These are phyloP conservation scores for Talaromyces ruber DNA, from an alignment of 495 filamentous ascomycete genomes.

Conservation along the genomic window DNA sequence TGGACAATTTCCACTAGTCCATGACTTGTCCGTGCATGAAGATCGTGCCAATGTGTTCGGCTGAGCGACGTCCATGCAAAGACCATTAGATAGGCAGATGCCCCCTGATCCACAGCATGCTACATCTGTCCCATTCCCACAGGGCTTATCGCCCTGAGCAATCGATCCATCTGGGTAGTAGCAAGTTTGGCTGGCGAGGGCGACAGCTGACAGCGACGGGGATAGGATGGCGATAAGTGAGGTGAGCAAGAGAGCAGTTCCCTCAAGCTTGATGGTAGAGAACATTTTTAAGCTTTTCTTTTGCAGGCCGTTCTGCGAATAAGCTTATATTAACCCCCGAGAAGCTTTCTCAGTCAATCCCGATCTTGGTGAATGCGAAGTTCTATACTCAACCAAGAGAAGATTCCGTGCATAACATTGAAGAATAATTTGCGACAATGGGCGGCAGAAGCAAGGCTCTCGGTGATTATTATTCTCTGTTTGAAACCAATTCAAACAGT, in stretches of 20 bases:
- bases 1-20: constrained; percentile 12
- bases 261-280: not conserved
- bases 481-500: too few species aligned
- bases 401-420: not conserved
- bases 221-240: not conserved
- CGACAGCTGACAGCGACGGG: not conserved
- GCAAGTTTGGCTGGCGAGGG: constrained; percentile 8
- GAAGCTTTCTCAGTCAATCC: not conserved
- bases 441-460: not conserved
- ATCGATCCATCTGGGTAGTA: constrained; percentile 17
- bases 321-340: not conserved
- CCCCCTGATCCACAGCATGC: constrained; percentile 66
- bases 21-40: constrained; percentile 19
- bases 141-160: constrained; percentile 15
- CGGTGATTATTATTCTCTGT: not conserved
- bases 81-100: constrained; percentile 49
- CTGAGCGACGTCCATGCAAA: constrained; percentile 17
- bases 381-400: not conserved
- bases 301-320: not conserved
- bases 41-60: constrained; percentile 15
- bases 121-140: constrained; percentile 44
- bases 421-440: not conserved
- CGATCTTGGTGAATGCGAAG: not conserved
- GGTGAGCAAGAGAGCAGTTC: not conserved
- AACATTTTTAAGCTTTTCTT: not conserved